Base-by-base conservation (phyloP, 2,329 filamentous ascomycete species). In the Pseudocercospora vitis region DNA sequence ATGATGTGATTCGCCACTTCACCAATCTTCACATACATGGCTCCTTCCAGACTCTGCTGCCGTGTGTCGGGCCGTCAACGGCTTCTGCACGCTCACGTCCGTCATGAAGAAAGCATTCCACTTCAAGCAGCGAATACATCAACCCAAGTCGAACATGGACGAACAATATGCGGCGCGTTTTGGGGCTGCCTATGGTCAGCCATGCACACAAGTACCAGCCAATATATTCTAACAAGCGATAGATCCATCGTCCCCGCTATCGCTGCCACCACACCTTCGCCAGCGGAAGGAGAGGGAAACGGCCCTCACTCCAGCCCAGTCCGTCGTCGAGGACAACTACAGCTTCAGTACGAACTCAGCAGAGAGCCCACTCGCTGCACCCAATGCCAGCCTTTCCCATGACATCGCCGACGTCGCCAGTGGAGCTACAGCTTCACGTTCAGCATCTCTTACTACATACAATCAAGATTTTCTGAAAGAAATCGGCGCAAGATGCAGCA, bases 401-500 rank as follows among this genome's bases (percentile, higher is more conserved):
- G n/a, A n/a, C n/a, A n/a, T n/a, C n/a, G n/a, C n/a, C n/a, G n/a
- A n/a, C n/a, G n/a, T 21, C 6, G 21, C 21, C 19, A 6, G 7
- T 42, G 19, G 16, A 16, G 9, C 37, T 3, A 23, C 16, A 12
- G 37, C 37, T 5, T 12, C 21, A 19, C 9, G 18, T 42, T 18
- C 19, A n/a, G 21, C 37, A 7, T 24, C 37, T 12, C 24, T 42
- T 21, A 26, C 37, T 7, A 42, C 37, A 8, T 42, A 42, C 19
- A 42, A 42, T 9, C 37, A 42, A 42, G 11, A 42, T 12, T 26
- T 26, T 21, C 9, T 42, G 18, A 42, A 42, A n/a, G 18, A 42
- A 21, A 61, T 68, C 26, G 58, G 63, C 7, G 42, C 50, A 18
- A 45, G 39, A 35, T 64, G 60, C 52, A 37, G 45, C 33, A 50